Conservation (phyloP, 495 filamentous ascomycete species). For the Xanthoparmelia taractica region DNA sequence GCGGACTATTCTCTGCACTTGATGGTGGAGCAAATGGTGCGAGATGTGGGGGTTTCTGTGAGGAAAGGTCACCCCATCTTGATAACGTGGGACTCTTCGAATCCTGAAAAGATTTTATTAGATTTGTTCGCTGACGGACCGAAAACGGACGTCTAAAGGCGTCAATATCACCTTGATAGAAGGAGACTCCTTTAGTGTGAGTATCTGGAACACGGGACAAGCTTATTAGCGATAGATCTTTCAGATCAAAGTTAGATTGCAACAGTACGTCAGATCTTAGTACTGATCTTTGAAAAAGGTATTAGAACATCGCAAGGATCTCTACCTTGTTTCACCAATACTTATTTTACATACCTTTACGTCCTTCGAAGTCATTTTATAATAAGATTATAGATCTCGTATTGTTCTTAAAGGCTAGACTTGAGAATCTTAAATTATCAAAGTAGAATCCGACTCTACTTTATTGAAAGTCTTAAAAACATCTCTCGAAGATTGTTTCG, state of each 20-base stretch:
- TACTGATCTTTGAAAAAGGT: not conserved
- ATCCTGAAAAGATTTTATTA: not conserved
- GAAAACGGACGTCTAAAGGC: not conserved
- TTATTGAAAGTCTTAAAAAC: too few relatives aligned
- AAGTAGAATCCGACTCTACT: not conserved
- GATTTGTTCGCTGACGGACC: too few relatives aligned
- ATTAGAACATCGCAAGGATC: not conserved
- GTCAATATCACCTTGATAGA: not conserved
- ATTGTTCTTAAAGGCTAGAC: not conserved
- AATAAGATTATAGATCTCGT: not conserved
- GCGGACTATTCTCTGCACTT: not conserved
- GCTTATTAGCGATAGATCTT: not conserved
- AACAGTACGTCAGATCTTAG: not conserved
- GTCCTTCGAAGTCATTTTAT: not conserved
- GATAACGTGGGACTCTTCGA: not conserved
- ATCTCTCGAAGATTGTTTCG: too few relatives aligned
- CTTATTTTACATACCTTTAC: not conserved
- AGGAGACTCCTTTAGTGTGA: not conserved
- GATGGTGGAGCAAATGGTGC: not conserved
- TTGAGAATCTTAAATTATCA: too few relatives aligned
- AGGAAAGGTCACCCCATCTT: not conserved
- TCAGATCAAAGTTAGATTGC: not conserved
- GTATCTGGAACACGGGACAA: not conserved
- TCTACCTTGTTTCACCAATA: not conserved
- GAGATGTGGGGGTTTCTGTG: not conserved